Evolutionary conservation across 306 rosid genomes (phyloP), one percentile per base, ranked within the genome.

Genomic region (Prunus mongolica): DNA sequence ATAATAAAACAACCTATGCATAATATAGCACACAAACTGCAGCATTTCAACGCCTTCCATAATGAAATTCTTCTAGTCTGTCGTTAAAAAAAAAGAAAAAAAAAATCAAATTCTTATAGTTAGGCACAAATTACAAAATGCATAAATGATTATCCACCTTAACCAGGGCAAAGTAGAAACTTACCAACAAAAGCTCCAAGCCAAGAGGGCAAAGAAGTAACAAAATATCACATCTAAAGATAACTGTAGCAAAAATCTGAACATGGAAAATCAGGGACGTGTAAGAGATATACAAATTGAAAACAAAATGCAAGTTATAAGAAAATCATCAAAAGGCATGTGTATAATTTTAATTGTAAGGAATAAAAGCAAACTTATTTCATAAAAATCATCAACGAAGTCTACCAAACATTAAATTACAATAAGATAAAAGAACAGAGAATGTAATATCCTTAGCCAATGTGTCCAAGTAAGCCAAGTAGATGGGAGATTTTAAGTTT

Each of bases 191-290:
- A 72, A 94, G 88, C 77, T 83, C 87, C 81, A 94, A 78, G 81
- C 96, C 95, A 52, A 91, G 86, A 77, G 97, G 93, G 22, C 91
- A 27, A 80, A 94, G 91, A 86, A 94, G 96, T 80, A 94, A 78
- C 78, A 94, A 78, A 78, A 85, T 84, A 85, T 94, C 98, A 86
- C 98, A 94, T 89, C 98, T 87, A 83, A 94, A 88, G 79, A 82
- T 71, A 74, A 82, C 63, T 7, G 98, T 90, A 76, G 98, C 92
- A 78, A 90, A 94, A 77, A 94, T 86, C 98, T 94, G 95, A 84
- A 54, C 60, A 87, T 71, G 75, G 73, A 55, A 82, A 69, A 60
- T 55, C 57, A 75, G 19, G 58, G 67, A 51, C 41, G 58, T 9
- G 54, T 74, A 10, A 80, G 58, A 30, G 20, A 68, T 32, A 60